These are phyloP conservation scores for Spinellus fusiger DNA, from an alignment of 192 early-diverging fungal genomes.

Conservation along the genomic window DNA sequence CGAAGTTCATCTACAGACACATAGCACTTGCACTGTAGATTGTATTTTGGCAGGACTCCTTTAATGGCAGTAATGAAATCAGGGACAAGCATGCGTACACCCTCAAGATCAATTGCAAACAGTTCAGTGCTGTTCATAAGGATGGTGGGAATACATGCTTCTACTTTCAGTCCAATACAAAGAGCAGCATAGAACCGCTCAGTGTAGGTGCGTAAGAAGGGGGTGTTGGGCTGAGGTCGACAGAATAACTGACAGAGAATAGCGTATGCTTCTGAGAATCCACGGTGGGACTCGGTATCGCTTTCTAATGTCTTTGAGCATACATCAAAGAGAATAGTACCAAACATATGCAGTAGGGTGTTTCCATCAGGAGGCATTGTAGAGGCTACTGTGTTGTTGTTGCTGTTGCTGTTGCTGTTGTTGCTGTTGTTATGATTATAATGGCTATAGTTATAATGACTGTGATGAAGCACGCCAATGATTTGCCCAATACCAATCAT, in stretches of 20 bases:
- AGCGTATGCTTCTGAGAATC: slow-evolving; percentile 63
- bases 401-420: slow-evolving; percentile 5
- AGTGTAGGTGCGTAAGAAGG: slow-evolving; percentile 61
- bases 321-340: slow-evolving; percentile 71
- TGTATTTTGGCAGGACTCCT: slow-evolving; percentile 49
- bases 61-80: slow-evolving; percentile 66
- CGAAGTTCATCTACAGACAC: slow-evolving; percentile 60
- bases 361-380: slow-evolving; percentile 59
- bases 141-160: slow-evolving; percentile 63
- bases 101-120: slow-evolving; percentile 63
- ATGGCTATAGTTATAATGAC: too few relatives aligned
- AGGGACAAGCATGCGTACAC: slow-evolving; percentile 65
- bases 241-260: slow-evolving; percentile 74
- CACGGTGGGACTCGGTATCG: slow-evolving; percentile 36
- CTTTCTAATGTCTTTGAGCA: slow-evolving; percentile 29
- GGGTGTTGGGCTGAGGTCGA: slow-evolving; percentile 49
- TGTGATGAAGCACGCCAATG: slow-evolving; percentile 44
- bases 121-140: slow-evolving; percentile 53
- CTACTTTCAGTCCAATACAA: slow-evolving; percentile 51
- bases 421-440: too few relatives aligned
- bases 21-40: slow-evolving; percentile 22
- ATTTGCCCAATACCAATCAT: slow-evolving; percentile 52
- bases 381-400: too few relatives aligned
- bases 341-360: slow-evolving; percentile 79
- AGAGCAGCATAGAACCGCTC: slow-evolving; percentile 68